Evolutionary conservation across 2,329 filamentous ascomycete genomes (phyloP).

Genomic region (Nemania sp.): DNA sequence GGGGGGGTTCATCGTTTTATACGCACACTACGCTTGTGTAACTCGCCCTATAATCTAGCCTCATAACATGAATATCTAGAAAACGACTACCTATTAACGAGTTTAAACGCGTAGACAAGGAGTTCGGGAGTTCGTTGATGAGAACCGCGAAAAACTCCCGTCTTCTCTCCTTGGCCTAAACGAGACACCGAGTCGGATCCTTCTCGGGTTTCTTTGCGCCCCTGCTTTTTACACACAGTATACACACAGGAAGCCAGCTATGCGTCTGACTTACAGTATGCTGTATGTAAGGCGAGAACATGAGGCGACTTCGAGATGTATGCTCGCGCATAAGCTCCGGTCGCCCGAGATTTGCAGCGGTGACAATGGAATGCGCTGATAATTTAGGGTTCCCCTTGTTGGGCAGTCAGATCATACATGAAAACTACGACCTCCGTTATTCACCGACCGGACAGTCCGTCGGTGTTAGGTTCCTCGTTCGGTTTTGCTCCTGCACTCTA

Average conservation of each 20-base stretch:
- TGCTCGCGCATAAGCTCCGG: slow-evolving; percentile 23
- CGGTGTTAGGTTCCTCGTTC: slow-evolving; percentile 18
- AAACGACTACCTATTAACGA: neutral
- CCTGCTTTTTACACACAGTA: neutral
- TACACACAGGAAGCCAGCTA: neutral
- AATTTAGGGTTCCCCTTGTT: slow-evolving; percentile 11
- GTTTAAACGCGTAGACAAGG: neutral
- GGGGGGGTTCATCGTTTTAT: slow-evolving; percentile 4
- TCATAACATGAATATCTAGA: neutral
- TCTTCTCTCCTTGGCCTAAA: neutral
- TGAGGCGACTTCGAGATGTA: slow-evolving; percentile 22
- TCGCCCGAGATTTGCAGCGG: slow-evolving; percentile 26
- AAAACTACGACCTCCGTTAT: slow-evolving; percentile 7
- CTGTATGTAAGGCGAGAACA: slow-evolving; percentile 3
- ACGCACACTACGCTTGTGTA: slow-evolving; percentile 3
- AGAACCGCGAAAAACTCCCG: neutral
- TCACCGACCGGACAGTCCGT: neutral
- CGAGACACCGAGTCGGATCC: neutral
- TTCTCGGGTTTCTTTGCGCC: neutral
- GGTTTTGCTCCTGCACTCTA: slow-evolving; percentile 13
- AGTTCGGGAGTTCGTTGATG: neutral
- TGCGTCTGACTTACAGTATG: neutral
- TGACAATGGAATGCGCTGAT: slow-evolving; percentile 1
- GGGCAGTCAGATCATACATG: slow-evolving; percentile 18
- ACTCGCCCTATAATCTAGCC: neutral